Percentiles rank a stretch among this genome's conserved stretches.
These are phyloP conservation scores for Craterostigma plantagineum DNA, from an alignment of 257 asterid genomes.

Conservation along the genomic window DNA sequence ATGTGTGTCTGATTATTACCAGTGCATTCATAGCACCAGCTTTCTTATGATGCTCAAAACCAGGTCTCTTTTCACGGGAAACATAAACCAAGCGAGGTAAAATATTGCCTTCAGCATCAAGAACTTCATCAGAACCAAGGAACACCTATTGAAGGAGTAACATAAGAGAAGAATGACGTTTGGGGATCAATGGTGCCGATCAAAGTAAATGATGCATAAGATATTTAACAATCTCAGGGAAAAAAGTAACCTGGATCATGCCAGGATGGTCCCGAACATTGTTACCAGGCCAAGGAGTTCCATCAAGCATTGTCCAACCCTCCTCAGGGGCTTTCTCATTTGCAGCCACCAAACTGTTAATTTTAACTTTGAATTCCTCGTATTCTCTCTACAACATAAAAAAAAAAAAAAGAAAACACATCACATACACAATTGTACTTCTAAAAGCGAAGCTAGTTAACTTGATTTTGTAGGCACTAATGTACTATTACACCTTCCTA, in stretches of 20 bases:
- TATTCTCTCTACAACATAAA: conserved; percentile 33
- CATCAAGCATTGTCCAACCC: conserved; percentile 73
- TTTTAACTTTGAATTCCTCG: conserved; percentile 47
- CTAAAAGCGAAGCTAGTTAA: too few species aligned
- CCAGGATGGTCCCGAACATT: conserved; percentile 61
- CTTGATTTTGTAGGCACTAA: too few species aligned
- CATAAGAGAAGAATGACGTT: too few species aligned
- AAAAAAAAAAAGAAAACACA: too few species aligned
- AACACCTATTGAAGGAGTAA: conserved; percentile 20
- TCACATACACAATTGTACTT: too few species aligned
- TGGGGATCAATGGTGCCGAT: too few species aligned
- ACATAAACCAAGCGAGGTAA: conserved; percentile 50
- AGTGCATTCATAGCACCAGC: conserved; percentile 81
- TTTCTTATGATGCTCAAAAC: conserved; percentile 66
- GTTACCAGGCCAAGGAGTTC: conserved; percentile 69
- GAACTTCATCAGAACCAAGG: conserved; percentile 38
- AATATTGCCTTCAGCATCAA: conserved; percentile 35
- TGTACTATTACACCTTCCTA: too few species aligned
- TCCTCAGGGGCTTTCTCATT: conserved; percentile 57
- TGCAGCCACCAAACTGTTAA: conserved; percentile 34
- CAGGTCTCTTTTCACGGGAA: conserved; percentile 76
- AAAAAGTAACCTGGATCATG: conserved; percentile 48
- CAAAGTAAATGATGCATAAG: too few species aligned
- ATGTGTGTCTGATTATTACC: conserved; percentile 14
- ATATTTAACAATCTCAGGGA: too few species aligned